Evolutionary conservation across 2,329 filamentous ascomycete genomes (phyloP), one percentile per base, ranked within the genome.

Genomic region (Colletotrichum ledebouriae): DNA sequence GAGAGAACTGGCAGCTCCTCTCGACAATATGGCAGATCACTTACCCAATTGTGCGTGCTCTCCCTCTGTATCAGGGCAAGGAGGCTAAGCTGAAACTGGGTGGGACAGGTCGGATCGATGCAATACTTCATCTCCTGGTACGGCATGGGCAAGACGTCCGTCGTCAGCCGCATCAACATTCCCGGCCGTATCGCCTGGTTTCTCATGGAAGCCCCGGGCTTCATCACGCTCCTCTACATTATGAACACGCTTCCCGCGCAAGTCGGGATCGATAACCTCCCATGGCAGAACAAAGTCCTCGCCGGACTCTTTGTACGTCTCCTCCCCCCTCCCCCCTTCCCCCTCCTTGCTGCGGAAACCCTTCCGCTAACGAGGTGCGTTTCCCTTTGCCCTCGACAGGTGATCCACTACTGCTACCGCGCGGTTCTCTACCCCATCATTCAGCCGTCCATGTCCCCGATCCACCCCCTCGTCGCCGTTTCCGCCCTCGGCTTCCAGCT

Each of bases 371-470:
- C 29, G 17, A 22, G n/a, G 4, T 42, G n/a, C 3, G 25, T 25
- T 6, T 34, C 20, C 25, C 25, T 25, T 34, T 61, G 0, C 33
- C 11, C 47, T 0, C 37, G 20, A 22, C 66, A 92, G 84, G 84
- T 92, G 39, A 88, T 95, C 63, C 96, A 99, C 82, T 99, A 99
- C 84, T 73, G 89, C 76, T 97, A 99, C 85, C 93, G 96, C 71
- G 94, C 96, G 10, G 79, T 98, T 64, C 80, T 97, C 70, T 92
- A 90, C 63, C 95, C 96, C 2, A 82, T 97, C 66, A 84, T 95
- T 71, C 93, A 95, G 71, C 95, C 95, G 0, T 94, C 90, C 83
- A 98, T 99, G 92, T 94, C 94, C 4, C 95, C 95, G 9, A 92
- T 97, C 72, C 92, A 97, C 78, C 76, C 87, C 2, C 62, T 88